Percentiles rank a stretch among this genome's conserved stretches.
Evolutionary conservation across 1,284 basidiomycete genomes (phyloP).

Genomic region (Tilletiaria anomala): DNA sequence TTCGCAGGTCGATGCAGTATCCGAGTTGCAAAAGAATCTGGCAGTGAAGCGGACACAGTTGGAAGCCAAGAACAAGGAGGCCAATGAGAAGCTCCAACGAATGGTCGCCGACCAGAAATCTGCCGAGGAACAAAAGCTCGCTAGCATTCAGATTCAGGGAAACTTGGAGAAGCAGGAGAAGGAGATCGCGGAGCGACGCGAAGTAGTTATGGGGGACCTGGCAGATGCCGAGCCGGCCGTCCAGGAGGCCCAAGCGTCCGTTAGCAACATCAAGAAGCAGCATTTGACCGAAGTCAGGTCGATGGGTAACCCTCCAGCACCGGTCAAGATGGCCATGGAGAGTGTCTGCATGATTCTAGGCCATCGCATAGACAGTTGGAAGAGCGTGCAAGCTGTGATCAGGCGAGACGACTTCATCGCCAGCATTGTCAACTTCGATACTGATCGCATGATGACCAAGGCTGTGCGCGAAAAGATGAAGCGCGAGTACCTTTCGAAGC

Average conservation of each 20-base stretch:
- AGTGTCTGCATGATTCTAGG: constrained; percentile 96
- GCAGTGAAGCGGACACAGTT: constrained; percentile 86
- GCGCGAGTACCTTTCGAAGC: constrained; percentile 76
- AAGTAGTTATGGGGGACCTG: constrained; percentile 83
- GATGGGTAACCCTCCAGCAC: constrained; percentile 96
- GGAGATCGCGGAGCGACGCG: constrained; percentile 70
- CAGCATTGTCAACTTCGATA: constrained; percentile 93
- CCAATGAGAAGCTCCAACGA: constrained; percentile 88
- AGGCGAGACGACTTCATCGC: constrained; percentile 95
- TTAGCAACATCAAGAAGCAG: constrained; percentile 92
- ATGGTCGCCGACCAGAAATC: constrained; percentile 99
- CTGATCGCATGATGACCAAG: constrained; percentile 75
- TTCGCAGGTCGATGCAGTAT: constrained; percentile 51
- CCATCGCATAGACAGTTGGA: constrained; percentile 93
- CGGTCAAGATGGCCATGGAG: constrained; percentile 97
- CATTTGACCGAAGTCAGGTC: constrained; percentile 93
- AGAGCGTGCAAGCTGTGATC: constrained; percentile 87
- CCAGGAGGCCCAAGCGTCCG: constrained; percentile 80
- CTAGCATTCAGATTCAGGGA: constrained; percentile 88
- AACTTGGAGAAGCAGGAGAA: constrained; percentile 81
- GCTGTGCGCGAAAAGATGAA: constrained; percentile 80
- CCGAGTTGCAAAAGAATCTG: constrained; percentile 78
- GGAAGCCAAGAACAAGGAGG: constrained; percentile 80
- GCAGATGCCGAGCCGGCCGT: constrained; percentile 97
- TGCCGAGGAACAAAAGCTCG: constrained; percentile 92